Base-by-base conservation (phyloP, 805 yeast species). In the Ogataea corticis region DNA sequence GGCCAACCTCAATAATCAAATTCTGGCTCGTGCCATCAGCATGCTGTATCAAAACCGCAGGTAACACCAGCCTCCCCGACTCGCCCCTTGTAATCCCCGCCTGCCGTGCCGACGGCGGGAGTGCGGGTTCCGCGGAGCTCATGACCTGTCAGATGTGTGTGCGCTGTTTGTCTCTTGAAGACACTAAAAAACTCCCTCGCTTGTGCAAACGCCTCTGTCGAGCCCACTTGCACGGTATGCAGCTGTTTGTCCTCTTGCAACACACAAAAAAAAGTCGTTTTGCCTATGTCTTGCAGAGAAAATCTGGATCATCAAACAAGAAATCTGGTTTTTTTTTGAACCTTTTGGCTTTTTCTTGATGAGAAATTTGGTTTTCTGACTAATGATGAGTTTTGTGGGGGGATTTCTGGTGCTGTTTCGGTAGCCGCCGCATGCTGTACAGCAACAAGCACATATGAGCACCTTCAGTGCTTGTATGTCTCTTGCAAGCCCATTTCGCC, bases 1-100 rank as follows among this genome's bases (percentile, higher is more conserved):
- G 57, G 2, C 69, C 68, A 3, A 66, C 66, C 37, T 65, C 70
- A 10, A 66, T 63, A 7, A 56, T 34, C 15, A 66, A 45, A 21
- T 49, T 54, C 42, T 63, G 68, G 4, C 56, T 46, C 2, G 57
- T 48, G 2, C 69, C 67, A 36, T 63, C 63, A 5, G 62, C 56
- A 33, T 64, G 61, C 45, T 58, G 56, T 3, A 66, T 55, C 14
- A 57, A 27, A 7, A 66, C 60, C 1, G 67, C 62, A 4, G 69
- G 68, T 16, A 66, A 48, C 13, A 58, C 51, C 18, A 55, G 50
- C 19, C 62, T 50, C 7, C 65, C 67, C 12, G 55, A 43, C 16
- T 28, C 46, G 17, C 42, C 38, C 15, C 48, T 34, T 15, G 49
- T 18, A n/a, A 45, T 37, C 2, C 41, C 41, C 21, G 33, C 41